Conservation (phyloP, 176 grass and related monocot species). For the Hyparrhenia diplandra region DNA sequence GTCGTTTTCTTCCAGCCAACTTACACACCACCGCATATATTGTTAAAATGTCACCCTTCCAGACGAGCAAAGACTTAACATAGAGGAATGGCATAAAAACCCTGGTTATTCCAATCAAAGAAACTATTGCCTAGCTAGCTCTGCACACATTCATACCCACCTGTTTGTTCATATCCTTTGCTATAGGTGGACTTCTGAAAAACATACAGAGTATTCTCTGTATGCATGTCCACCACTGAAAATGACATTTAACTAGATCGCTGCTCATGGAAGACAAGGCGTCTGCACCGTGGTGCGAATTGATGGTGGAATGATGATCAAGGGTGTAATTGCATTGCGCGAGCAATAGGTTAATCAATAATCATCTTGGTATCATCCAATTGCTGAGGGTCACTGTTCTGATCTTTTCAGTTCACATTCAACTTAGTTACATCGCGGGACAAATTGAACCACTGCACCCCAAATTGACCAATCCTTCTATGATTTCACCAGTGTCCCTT, state of each 20-base stretch:
- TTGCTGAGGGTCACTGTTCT: neutral
- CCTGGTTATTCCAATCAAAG: conserved; percentile 3
- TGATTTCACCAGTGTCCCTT: conserved; percentile 9
- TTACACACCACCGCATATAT: conserved; percentile 7
- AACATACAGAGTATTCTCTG: neutral
- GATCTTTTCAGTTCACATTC: neutral
- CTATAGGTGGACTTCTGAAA: neutral
- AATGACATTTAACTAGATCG: neutral
- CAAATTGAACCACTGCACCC: neutral
- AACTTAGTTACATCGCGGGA: neutral
- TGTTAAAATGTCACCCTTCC: conserved; percentile 22
- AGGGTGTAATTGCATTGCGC: neutral
- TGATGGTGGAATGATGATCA: neutral
- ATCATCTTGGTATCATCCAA: neutral
- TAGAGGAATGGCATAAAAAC: neutral
- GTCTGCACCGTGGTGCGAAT: neutral
- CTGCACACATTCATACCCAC: neutral
- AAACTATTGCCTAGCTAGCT: neutral
- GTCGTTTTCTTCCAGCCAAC: conserved; percentile 33
- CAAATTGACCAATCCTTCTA: neutral
- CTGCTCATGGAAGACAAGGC: neutral
- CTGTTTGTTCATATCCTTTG: conserved; percentile 18
- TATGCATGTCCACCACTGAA: conserved; percentile 7
- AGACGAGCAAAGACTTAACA: conserved; percentile 7
- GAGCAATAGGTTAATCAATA: neutral